Conservation (phyloP, 768 basidiomycete genomes). For the Auriscalpium microsporum region DNA sequence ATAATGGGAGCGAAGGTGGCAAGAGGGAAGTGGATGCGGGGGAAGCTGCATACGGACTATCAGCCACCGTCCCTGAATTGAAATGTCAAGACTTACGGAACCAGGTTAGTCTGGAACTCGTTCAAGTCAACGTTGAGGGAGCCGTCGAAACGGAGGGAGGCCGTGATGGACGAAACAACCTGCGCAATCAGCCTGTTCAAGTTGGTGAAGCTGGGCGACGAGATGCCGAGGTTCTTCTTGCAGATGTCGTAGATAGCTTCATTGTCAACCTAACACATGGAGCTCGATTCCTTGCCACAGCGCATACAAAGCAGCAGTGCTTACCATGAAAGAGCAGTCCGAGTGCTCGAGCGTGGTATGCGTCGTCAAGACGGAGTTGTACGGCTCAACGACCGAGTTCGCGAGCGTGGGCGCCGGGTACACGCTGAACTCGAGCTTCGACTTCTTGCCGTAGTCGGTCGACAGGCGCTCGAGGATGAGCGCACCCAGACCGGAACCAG, state of each 20-base stretch:
- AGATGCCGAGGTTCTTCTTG: constrained; percentile 46
- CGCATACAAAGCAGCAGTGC: neutral
- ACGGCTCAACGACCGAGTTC: constrained; percentile 97
- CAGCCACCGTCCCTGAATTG: constrained; percentile 7
- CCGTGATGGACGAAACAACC: constrained; percentile 42
- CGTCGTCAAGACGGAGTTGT: constrained; percentile 96
- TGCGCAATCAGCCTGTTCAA: constrained; percentile 61
- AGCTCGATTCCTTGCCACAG: neutral
- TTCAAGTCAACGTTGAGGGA: constrained; percentile 61
- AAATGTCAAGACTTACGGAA: constrained; percentile 31
- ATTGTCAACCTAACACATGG: constrained; percentile 37
- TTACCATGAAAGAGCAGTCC: constrained; percentile 99
- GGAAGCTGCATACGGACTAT: constrained; percentile 32
- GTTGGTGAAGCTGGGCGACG: constrained; percentile 54
- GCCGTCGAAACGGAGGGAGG: constrained; percentile 54
- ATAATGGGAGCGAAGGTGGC: constrained; percentile 61
- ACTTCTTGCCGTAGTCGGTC: constrained; percentile 98
- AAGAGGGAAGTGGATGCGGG: constrained; percentile 61
- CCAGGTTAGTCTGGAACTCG: constrained; percentile 67
- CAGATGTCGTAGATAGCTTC: constrained; percentile 66
- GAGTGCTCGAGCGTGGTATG: constrained; percentile 99
- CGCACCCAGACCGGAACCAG: constrained; percentile 98
- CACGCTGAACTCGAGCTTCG: constrained; percentile 96
- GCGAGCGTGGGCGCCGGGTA: constrained; percentile 93
- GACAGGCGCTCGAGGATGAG: constrained; percentile 95